Percentiles rank a stretch among this genome's conserved stretches.
Conservation (phyloP, 257 asterid species). For the Phtheirospermum japonicum region DNA sequence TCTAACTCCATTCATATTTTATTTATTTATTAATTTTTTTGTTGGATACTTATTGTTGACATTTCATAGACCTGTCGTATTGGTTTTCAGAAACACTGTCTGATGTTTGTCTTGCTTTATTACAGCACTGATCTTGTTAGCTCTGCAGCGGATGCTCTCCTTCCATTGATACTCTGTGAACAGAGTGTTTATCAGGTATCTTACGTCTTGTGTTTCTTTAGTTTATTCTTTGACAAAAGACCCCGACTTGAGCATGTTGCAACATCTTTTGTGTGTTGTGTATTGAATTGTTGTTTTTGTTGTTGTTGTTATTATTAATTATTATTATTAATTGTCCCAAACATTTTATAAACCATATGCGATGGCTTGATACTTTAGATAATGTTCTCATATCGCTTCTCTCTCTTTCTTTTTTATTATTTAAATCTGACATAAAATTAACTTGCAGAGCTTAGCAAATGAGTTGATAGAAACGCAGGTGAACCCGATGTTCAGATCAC, state of each 20-base stretch:
- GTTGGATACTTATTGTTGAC: neutral
- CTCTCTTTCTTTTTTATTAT: neutral
- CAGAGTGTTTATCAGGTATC: conserved; percentile 85
- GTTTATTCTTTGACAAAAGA: neutral
- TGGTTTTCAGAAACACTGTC: neutral
- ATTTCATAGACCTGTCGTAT: conserved; percentile 9
- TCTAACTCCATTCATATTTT: no score
- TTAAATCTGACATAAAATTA: conserved; percentile 5
- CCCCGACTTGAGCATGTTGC: neutral
- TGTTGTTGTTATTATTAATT: neutral
- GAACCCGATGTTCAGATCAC: conserved; percentile 52
- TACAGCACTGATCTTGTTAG: conserved; percentile 83
- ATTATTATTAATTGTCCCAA: neutral
- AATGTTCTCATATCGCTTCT: neutral
- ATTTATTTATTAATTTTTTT: no score
- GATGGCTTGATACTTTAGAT: conserved; percentile 7
- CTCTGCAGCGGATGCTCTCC: conserved; percentile 92
- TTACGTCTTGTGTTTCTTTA: conserved; percentile 15
- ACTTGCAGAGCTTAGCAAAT: conserved; percentile 62
- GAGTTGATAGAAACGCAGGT: conserved; percentile 74
- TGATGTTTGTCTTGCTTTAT: conserved; percentile 31
- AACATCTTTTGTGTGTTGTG: conserved; percentile 1
- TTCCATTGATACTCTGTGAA: conserved; percentile 84
- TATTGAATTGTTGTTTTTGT: neutral
- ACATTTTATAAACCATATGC: neutral